Evolutionary conservation across 2,329 filamentous ascomycete genomes (phyloP).

Genomic region (Calonectria pteridis): DNA sequence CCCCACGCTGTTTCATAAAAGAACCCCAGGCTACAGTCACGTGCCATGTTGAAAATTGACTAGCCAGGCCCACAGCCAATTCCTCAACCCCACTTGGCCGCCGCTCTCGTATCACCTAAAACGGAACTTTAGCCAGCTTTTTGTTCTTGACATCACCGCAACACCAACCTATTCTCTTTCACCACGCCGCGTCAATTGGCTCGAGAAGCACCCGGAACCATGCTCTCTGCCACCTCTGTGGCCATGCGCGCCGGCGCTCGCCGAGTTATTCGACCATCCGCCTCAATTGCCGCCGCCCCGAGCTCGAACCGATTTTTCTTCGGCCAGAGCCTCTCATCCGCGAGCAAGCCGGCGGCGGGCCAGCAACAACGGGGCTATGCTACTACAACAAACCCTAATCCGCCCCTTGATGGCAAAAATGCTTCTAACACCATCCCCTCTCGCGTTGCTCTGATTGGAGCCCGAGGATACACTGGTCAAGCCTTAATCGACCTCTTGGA

Average conservation of each 20-base stretch:
- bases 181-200: neutral
- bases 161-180: neutral
- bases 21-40: too few relatives aligned
- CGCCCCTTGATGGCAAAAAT: conserved; percentile 89
- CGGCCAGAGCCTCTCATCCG: neutral
- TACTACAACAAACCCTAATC: conserved; percentile 78
- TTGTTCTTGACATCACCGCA: too few relatives aligned
- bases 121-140: too few relatives aligned
- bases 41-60: too few relatives aligned
- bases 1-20: too few relatives aligned
- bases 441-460: conserved; percentile 88
- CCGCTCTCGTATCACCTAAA: too few relatives aligned
- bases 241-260: conserved; percentile 1
- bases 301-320: neutral
- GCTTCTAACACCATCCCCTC: conserved; percentile 83
- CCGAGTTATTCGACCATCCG: neutral
- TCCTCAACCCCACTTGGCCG: too few relatives aligned
- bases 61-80: too few relatives aligned
- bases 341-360: neutral
- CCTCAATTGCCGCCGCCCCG: neutral
- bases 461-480: conserved; percentile 94
- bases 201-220: neutral
- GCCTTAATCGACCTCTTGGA: conserved; percentile 90
- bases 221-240: neutral
- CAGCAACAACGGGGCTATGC: neutral